These are phyloP conservation scores for Termitomyces heimii DNA, from an alignment of 768 basidiomycete species.

Conservation along the genomic window DNA sequence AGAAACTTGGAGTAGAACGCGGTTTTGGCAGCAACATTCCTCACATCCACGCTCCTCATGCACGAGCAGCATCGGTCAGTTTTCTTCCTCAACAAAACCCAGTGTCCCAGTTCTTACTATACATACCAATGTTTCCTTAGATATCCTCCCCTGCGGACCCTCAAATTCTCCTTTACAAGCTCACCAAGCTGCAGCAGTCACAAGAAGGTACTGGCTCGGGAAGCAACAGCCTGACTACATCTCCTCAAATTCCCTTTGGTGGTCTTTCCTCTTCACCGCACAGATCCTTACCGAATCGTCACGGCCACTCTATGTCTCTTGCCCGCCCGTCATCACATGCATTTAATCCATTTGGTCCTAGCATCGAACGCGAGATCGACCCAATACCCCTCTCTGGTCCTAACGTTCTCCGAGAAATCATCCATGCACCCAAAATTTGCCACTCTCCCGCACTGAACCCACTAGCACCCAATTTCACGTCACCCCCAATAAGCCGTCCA, in stretches of 20 bases:
- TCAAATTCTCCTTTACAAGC: conserved; percentile 71
- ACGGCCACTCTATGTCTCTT: conserved; percentile 72
- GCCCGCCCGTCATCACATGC: conserved; percentile 48
- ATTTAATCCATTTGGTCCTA: conserved; percentile 63
- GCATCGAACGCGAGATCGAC: conserved; percentile 38
- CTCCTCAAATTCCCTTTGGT: conserved; percentile 56
- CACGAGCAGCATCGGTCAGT: conserved; percentile 79
- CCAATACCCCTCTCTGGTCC: conserved; percentile 16
- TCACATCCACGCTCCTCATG: conserved; percentile 69
- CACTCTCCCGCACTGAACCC: conserved; percentile 39
- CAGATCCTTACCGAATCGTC: conserved; percentile 36
- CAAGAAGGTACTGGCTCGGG: conserved; percentile 46
- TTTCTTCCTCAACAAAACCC: conserved; percentile 12
- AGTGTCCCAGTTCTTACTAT: conserved; percentile 11
- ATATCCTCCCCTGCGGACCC: conserved; percentile 91
- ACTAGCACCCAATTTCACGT: conserved; percentile 38
- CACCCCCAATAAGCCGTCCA: conserved; percentile 48
- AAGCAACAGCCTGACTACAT: conserved; percentile 45
- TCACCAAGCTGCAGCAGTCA: conserved; percentile 78
- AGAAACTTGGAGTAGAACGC: conserved; percentile 74
- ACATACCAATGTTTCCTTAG: conserved; percentile 28
- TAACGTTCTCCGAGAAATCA: conserved; percentile 19
- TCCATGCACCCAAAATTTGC: conserved; percentile 52
- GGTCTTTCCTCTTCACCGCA: conserved; percentile 47
- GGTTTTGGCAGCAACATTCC: conserved; percentile 48